Evolutionary conservation across 176 grass and related monocot genomes (phyloP), one percentile per base, ranked within the genome.

Genomic region (Triticum turgidum): DNA sequence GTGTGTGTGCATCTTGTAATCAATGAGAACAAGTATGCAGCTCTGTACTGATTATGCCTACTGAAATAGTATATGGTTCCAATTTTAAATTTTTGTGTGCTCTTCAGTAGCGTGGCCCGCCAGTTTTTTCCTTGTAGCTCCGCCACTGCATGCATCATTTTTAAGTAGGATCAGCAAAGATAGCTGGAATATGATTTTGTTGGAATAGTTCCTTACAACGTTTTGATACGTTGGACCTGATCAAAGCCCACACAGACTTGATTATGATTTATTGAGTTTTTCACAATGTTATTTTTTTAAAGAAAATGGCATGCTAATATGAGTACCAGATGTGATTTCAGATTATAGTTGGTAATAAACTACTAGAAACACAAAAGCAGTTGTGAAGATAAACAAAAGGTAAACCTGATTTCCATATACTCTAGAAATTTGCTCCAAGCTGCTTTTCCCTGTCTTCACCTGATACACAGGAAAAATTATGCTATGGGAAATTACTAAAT

Each of bases 381-480:
- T 41, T 61, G 13, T n/a, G 49, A 11, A 59, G 38, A 76, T 79
- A 44, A 76, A 58, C 70, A 64, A 25, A 22, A 37, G 74, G 45
- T 32, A 52, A 51, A 98, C 97, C 97, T 98, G 97, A 62, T 96
- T 99, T 18, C 97, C 97, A 85, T 99, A 99, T 82, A 99, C 88
- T 85, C 80, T 89, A 49, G 97, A 99, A 82, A 99, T 99, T 66
- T 96, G 94, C 86, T 99, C 97, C 77, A 99, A 91, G 69, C 97
- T 99, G 89, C 86, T 99, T 82, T 99, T 93, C 59, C 92, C 92
- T 3, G 85, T 96, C 71, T 96, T 99, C 68, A 94, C 83, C 97
- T 98, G 87, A 89, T 87, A 86, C 9, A 88, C 10, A 80, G n/a
- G 80, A 69, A 80, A 5, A 88, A 52, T 24, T 77, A 30, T 63